Evolutionary conservation across 768 basidiomycete species (phyloP).

Genomic region (Ephemerocybe angulata): DNA sequence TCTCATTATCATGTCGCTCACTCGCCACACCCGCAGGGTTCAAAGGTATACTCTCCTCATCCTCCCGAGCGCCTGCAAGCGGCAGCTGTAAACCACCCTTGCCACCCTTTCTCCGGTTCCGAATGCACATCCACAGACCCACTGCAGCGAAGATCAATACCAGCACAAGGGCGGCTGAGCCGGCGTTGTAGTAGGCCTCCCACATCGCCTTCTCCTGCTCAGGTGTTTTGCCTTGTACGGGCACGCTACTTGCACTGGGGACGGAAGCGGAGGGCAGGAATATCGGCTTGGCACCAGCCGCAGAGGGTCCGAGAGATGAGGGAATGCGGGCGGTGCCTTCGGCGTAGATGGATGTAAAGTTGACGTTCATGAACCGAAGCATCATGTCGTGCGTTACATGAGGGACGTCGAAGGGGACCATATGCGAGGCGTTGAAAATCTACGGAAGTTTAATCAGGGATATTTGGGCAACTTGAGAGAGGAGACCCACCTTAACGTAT

Average conservation of each 20-base stretch:
- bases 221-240: conserved; percentile 52
- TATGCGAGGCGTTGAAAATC: conserved; percentile 94
- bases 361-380: conserved; percentile 91
- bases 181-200: conserved; percentile 97
- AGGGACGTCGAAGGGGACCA: conserved; percentile 89
- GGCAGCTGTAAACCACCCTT: conserved; percentile 35
- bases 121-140: conserved; percentile 78
- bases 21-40: conserved; percentile 26
- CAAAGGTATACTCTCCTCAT: conserved; percentile 73
- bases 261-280: conserved; percentile 44
- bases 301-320: conserved; percentile 68
- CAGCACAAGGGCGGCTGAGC: conserved; percentile 82
- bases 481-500: conserved; percentile 71
- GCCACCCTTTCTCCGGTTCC: conserved; percentile 41
- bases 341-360: conserved; percentile 69
- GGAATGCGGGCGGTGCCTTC: conserved; percentile 81
- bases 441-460: conserved; percentile 23
- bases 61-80: conserved; percentile 20
- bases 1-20: conserved; percentile 18
- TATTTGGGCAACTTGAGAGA: not conserved
- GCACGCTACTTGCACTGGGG: conserved; percentile 23
- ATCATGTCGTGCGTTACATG: conserved; percentile 96
- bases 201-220: conserved; percentile 84
- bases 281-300: conserved; percentile 47
- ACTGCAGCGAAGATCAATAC: conserved; percentile 65